Base-by-base conservation (phyloP, 2,329 filamentous ascomycete genomes). In the Stemphylium lycopersici region DNA sequence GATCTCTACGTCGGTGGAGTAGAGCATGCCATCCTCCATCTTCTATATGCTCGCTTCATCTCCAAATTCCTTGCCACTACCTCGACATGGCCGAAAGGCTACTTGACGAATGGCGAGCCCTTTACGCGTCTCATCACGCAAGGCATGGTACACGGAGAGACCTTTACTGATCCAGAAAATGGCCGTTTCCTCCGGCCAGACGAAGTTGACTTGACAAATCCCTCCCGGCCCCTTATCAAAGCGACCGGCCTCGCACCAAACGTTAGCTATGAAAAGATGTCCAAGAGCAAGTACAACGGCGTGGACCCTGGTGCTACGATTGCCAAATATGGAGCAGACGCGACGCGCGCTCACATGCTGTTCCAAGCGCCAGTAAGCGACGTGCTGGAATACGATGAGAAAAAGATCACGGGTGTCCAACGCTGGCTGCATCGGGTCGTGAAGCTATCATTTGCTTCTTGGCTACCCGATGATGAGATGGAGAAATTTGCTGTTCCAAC, bases 61-160 rank as follows among this genome's bases (percentile, higher is more conserved):
- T 93, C 91, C 72, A 96, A 96, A 69, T 93, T 93, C 66, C 79
- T 96, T 18, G 84, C 88, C 37, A 81, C 81, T 2, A 85, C 83
- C 1, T 48, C 77, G 0, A 70, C 84, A 53, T 73, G 74, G 76
- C 67, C 75, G 71, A 49, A 75, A 62, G 43, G 73, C 1, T 60
- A 68, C 3, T 44, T 67, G 42, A 69, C 63, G 22, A 73, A 78
- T 6, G 83, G 84, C 1, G 92, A 96, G 67, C 92, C 92, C 0
- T 96, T 96, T 77, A 87, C 85, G 65, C 84, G 84, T n/a, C 82
- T 96, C 4, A 85, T 96, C 52, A 90, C 90, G 0, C 92, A 96
- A 74, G 92, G 92, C 13, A 96, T 96, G 92, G 92, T 96, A 0
- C 91, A 96, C 65, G 92, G 92, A 37, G 90, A 87, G 75, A 96